Evolutionary conservation across 2,329 filamentous ascomycete genomes (phyloP).

Genomic region (Hortaea sp.): DNA sequence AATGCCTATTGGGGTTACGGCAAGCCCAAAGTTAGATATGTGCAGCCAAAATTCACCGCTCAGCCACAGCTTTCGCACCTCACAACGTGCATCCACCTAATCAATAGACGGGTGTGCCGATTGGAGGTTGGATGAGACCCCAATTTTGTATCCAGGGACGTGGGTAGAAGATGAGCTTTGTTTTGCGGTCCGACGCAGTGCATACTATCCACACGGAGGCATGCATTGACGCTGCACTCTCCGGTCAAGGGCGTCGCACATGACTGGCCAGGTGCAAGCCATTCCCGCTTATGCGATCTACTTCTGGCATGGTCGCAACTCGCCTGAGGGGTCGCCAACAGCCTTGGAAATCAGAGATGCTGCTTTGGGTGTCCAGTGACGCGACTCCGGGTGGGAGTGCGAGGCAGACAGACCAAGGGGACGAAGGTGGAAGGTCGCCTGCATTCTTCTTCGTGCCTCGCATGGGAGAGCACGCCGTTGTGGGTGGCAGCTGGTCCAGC

Average conservation of each 20-base stretch:
- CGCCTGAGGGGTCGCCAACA: not conserved
- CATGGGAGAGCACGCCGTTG: not conserved
- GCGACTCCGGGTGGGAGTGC: not conserved
- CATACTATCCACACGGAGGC: not conserved
- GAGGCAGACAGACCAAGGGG: too few relatives aligned
- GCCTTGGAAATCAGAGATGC: not conserved
- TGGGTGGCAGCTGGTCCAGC: not conserved
- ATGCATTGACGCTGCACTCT: not conserved
- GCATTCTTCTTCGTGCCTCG: not conserved
- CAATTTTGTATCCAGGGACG: slow-evolving; percentile 1
- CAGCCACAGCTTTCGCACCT: not conserved
- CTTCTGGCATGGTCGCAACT: not conserved
- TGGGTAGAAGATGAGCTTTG: not conserved
- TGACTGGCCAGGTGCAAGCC: not conserved
- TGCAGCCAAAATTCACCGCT: slow-evolving; percentile 1
- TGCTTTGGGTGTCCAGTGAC: not conserved
- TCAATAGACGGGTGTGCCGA: slow-evolving; percentile 1
- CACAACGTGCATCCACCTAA: not conserved
- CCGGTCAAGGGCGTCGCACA: not conserved
- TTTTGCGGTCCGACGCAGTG: not conserved
- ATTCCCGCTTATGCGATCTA: not conserved
- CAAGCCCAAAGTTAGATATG: not conserved
- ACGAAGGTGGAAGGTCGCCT: too few relatives aligned
- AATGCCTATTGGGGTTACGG: not conserved
- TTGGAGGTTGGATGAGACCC: not conserved